Evolutionary conservation across 352 stramenopile species (phyloP).

Genomic region (Phytophthora sansomeana): DNA sequence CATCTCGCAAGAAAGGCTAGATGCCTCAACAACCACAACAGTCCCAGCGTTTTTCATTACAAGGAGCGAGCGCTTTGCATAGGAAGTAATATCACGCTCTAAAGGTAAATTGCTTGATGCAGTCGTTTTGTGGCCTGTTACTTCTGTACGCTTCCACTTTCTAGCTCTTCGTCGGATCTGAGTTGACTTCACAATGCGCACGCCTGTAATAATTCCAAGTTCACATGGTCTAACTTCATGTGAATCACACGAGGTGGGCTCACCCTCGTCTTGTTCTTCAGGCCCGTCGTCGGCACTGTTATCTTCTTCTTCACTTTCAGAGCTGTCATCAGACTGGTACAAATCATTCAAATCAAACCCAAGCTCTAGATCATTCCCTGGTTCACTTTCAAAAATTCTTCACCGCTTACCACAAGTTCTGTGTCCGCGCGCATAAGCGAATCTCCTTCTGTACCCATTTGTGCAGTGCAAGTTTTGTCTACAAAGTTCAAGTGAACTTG

Average conservation of each 20-base stretch:
- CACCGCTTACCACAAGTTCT: too few relatives aligned
- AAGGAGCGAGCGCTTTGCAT: slow-evolving; percentile 11
- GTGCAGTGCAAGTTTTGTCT: too few relatives aligned
- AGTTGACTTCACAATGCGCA: neutral
- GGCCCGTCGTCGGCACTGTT: neutral
- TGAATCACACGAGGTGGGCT: too few relatives aligned
- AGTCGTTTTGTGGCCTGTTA: neutral
- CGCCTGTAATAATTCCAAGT: slow-evolving; percentile 3
- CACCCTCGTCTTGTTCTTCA: neutral
- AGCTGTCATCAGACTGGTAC: slow-evolving; percentile 8
- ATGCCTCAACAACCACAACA: slow-evolving; percentile 7
- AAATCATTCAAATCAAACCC: neutral
- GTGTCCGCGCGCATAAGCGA: too few relatives aligned
- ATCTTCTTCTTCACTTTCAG: slow-evolving; percentile 14
- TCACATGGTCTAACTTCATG: neutral
- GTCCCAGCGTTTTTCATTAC: slow-evolving; percentile 10
- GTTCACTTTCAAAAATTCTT: neutral
- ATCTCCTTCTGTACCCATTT: too few relatives aligned
- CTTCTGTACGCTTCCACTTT: slow-evolving; percentile 6
- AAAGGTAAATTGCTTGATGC: neutral
- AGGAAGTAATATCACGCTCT: slow-evolving; percentile 11
- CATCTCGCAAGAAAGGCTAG: slow-evolving; percentile 6
- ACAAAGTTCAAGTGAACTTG: too few relatives aligned
- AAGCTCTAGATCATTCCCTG: neutral
- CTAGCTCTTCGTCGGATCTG: slow-evolving; percentile 5